These are phyloP conservation scores for Mycogone perniciosa DNA, from an alignment of 2,329 filamentous ascomycete genomes.

Conservation along the genomic window DNA sequence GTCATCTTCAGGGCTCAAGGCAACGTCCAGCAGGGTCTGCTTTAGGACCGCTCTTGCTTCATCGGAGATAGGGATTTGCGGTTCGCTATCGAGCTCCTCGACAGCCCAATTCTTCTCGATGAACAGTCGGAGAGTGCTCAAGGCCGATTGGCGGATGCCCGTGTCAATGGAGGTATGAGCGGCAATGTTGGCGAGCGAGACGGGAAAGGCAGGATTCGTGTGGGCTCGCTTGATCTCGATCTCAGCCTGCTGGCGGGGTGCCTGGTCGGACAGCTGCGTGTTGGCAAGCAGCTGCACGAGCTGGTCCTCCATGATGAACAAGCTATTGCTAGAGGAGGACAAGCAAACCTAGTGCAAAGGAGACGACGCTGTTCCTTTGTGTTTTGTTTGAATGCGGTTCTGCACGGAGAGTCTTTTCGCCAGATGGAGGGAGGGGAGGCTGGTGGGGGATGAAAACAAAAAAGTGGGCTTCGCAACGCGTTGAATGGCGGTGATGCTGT, in stretches of 20 bases:
- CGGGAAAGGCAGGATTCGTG: constrained; percentile 64
- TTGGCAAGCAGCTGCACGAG: constrained; percentile 81
- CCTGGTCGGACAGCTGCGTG: constrained; percentile 72
- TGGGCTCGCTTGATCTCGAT: constrained; percentile 69
- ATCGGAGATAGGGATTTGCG: constrained; percentile 62
- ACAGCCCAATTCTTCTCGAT: constrained; percentile 80
- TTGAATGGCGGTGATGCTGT: neutral
- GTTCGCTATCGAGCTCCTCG: constrained; percentile 60
- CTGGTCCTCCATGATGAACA: constrained; percentile 73
- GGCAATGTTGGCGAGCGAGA: constrained; percentile 74
- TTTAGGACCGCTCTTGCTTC: constrained; percentile 68
- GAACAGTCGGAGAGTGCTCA: constrained; percentile 75
- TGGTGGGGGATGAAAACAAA: constrained; percentile 13
- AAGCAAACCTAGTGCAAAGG: neutral
- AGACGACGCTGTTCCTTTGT: neutral
- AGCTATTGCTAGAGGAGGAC: neutral
- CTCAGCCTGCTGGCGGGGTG: constrained; percentile 79
- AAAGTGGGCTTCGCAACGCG: constrained; percentile 10
- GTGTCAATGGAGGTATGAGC: constrained; percentile 66
- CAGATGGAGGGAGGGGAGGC: constrained; percentile 8
- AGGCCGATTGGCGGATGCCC: constrained; percentile 73
- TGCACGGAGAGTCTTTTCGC: constrained; percentile 1
- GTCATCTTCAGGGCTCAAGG: constrained; percentile 65
- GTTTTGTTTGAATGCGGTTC: neutral
- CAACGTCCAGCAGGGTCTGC: constrained; percentile 68